Conservation (phyloP, 495 filamentous ascomycete genomes). For the Penicillium herquei region DNA sequence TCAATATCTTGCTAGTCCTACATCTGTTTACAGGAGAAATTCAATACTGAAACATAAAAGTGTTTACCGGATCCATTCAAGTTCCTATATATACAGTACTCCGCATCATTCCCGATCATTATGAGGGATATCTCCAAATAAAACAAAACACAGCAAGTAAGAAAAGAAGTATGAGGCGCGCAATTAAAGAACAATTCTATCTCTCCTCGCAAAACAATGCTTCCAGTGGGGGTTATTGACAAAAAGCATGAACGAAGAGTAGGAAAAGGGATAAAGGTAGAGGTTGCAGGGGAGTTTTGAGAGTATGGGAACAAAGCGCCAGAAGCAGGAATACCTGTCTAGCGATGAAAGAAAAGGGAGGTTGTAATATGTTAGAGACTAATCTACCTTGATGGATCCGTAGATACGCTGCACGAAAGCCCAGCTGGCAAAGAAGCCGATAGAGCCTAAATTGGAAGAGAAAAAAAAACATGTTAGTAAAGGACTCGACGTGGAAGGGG, state of each 20-base stretch:
- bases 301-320: neutral
- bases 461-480: conserved; percentile 16
- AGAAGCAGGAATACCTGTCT: too few species aligned
- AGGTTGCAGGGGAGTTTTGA: neutral
- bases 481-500: conserved; percentile 8
- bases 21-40: too few species aligned
- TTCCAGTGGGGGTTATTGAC: conserved; percentile 7
- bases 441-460: conserved; percentile 60
- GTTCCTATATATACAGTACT: conserved; percentile 3
- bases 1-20: too few species aligned
- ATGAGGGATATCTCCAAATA: conserved; percentile 4
- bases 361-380: conserved; percentile 6
- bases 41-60: neutral
- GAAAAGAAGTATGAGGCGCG: neutral
- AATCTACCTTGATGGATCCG: conserved; percentile 93
- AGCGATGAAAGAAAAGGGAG: too few species aligned
- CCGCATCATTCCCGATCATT: neutral
- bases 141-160: neutral
- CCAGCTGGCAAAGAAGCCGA: conserved; percentile 95
- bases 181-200: conserved; percentile 5
- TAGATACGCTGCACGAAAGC: conserved; percentile 92
- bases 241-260: neutral
- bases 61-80: neutral
- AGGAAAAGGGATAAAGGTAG: too few species aligned
- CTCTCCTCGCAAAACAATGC: conserved; percentile 13